phyloP scores from a whole-genome alignment of 192 early-diverging fungal genomes.

The Rhizophagus sp. region DNA sequence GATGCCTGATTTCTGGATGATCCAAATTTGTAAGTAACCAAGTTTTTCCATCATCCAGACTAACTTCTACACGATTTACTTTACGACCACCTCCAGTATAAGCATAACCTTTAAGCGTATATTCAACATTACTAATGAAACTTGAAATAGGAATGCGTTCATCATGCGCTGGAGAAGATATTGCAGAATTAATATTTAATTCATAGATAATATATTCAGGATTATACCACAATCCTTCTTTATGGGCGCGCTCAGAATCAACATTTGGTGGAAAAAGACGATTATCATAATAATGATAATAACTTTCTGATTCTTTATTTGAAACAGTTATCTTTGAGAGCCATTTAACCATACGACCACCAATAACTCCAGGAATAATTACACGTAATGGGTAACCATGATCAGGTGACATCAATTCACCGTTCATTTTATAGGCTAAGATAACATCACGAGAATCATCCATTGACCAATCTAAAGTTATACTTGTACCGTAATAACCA shows the following conservation, averaged over 20 bases:
- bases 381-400: slow-evolving; percentile 87
- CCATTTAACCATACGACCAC: slow-evolving; percentile 90
- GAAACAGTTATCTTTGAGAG: slow-evolving; percentile 61
- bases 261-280: slow-evolving; percentile 79
- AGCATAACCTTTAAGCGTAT: slow-evolving; percentile 74
- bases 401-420: slow-evolving; percentile 67
- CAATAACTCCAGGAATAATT: slow-evolving; percentile 87
- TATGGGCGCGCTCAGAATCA: slow-evolving; percentile 48
- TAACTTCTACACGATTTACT: slow-evolving; percentile 77
- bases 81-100: slow-evolving; percentile 74
- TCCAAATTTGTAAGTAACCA: slow-evolving; percentile 72
- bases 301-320: slow-evolving; percentile 57
- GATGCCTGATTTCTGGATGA: slow-evolving; percentile 33
- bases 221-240: slow-evolving; percentile 51
- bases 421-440: slow-evolving; percentile 83
- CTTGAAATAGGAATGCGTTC: slow-evolving; percentile 35
- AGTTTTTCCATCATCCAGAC: slow-evolving; percentile 77
- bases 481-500: slow-evolving; percentile 74
- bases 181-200: slow-evolving; percentile 78
- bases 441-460: slow-evolving; percentile 70
- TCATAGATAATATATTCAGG: slow-evolving; percentile 73
- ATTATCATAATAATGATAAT: slow-evolving; percentile 84
- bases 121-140: slow-evolving; percentile 20
- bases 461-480: slow-evolving; percentile 65
- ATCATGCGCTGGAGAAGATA: slow-evolving; percentile 63